Conservation (phyloP, 129 eudicot species). For the Kitagawia praeruptora region DNA sequence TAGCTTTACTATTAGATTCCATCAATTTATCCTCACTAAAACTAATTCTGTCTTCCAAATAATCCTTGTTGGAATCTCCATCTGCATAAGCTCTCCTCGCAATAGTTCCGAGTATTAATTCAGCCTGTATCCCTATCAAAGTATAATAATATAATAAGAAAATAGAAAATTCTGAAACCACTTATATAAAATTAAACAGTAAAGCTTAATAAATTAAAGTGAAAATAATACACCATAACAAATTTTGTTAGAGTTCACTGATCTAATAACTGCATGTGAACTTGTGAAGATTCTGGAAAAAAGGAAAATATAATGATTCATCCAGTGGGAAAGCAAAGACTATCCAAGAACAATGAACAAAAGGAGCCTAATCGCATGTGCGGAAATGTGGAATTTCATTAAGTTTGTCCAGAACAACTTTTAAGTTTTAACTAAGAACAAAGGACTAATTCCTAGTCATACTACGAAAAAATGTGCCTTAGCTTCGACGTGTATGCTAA, state of each 20-base stretch:
- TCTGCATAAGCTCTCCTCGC: conserved; percentile 58
- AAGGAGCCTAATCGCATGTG: not conserved
- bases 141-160: not conserved
- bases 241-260: not conserved
- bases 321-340: too few species aligned
- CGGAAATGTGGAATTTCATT: too few species aligned
- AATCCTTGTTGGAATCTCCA: conserved; percentile 43
- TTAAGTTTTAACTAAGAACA: not conserved
- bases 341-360: not conserved
- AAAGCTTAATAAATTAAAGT: not conserved
- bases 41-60: conserved; percentile 81
- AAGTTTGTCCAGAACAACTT: not conserved
- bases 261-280: not conserved
- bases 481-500: not conserved
- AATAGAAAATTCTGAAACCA: not conserved
- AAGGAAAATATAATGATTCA: not conserved
- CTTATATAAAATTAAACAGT: not conserved
- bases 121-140: conserved; percentile 74
- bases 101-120: conserved; percentile 83
- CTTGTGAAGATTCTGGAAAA: not conserved
- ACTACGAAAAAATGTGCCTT: not conserved
- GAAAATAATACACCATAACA: not conserved
- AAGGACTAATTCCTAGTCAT: not conserved
- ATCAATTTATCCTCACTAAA: conserved; percentile 95
- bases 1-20: conserved; percentile 88